Percentiles rank a stretch among this genome's conserved stretches.
Conservation (phyloP, 2,329 filamentous ascomycete genomes). For the Metarhizium brunneum region DNA sequence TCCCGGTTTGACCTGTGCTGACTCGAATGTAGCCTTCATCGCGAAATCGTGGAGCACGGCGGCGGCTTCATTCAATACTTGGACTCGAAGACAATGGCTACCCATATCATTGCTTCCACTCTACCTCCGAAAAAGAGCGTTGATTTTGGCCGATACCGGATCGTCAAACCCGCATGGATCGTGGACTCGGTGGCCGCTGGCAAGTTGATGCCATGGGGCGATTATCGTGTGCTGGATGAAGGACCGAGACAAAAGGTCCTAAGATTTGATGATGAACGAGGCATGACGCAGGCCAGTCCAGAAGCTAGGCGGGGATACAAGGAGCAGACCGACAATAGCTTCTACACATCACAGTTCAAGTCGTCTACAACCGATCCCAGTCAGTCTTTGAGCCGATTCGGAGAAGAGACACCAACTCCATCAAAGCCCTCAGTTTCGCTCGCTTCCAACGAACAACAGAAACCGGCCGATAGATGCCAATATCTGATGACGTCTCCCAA, state of each 20-base stretch:
- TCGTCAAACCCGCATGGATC: conserved; percentile 93
- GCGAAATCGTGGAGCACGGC: conserved; percentile 83
- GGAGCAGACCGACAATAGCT: conserved; percentile 74
- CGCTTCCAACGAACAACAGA: background rate
- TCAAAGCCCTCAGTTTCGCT: background rate
- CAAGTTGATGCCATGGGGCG: conserved; percentile 73
- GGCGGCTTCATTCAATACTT: conserved; percentile 92
- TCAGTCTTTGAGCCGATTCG: conserved; percentile 18
- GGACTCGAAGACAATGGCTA: conserved; percentile 88
- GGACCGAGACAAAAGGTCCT: conserved; percentile 75
- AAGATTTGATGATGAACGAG: conserved; percentile 47
- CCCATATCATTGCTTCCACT: conserved; percentile 87
- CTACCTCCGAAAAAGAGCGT: conserved; percentile 87
- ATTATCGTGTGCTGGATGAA: conserved; percentile 78
- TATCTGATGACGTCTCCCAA: background rate
- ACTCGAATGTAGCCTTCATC: conserved; percentile 50
- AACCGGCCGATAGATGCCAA: background rate
- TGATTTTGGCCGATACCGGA: conserved; percentile 79
- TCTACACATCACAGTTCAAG: conserved; percentile 68
- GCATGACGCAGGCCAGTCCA: conserved; percentile 57
- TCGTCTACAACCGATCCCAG: conserved; percentile 18
- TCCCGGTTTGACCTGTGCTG: conserved; percentile 5
- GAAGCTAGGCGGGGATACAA: conserved; percentile 55
- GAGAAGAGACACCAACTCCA: conserved; percentile 18
- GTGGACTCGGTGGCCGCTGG: conserved; percentile 80